Evolutionary conservation across 2,329 filamentous ascomycete species (phyloP).

Genomic region (Fusarium floridanum): DNA sequence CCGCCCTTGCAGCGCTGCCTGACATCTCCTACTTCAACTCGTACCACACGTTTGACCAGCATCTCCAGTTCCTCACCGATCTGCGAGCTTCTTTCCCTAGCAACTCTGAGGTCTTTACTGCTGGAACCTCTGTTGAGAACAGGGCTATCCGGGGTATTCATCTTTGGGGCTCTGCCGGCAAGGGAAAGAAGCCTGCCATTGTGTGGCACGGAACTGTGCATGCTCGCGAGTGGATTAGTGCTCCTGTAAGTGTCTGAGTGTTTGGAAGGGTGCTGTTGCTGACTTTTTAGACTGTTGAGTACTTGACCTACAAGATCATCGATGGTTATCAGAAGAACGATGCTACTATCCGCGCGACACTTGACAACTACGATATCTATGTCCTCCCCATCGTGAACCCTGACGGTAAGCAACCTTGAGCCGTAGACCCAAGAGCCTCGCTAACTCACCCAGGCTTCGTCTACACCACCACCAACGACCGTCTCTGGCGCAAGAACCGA

Average conservation of each 20-base stretch:
- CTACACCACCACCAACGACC: constrained; percentile 57
- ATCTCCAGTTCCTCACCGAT: constrained; percentile 61
- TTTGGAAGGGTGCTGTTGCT: background rate
- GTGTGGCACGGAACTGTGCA: constrained; percentile 71
- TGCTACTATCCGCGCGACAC: constrained; percentile 32
- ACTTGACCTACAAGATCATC: constrained; percentile 38
- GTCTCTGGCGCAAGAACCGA: constrained; percentile 74
- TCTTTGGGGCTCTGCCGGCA: constrained; percentile 62
- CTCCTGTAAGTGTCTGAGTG: constrained; percentile 55
- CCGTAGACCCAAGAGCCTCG: accelerated
- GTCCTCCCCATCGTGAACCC: constrained; percentile 74
- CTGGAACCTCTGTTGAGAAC: constrained; percentile 62
- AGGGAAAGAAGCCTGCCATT: constrained; percentile 63
- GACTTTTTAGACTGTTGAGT: constrained; percentile 35
- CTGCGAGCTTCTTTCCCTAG: constrained; percentile 57
- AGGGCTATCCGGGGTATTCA: constrained; percentile 71
- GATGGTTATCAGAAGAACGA: constrained; percentile 38
- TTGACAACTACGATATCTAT: constrained; percentile 76
- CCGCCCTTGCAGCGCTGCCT: constrained; percentile 4
- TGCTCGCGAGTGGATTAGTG: constrained; percentile 71
- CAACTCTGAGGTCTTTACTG: constrained; percentile 63
- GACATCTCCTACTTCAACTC: constrained; percentile 61
- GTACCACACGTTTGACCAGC: constrained; percentile 66
- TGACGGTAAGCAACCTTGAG: constrained; percentile 58
- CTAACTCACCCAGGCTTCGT: constrained; percentile 61